phyloP scores from a whole-genome alignment of 495 filamentous ascomycete species.

The Tuber microsphaerosporum region DNA sequence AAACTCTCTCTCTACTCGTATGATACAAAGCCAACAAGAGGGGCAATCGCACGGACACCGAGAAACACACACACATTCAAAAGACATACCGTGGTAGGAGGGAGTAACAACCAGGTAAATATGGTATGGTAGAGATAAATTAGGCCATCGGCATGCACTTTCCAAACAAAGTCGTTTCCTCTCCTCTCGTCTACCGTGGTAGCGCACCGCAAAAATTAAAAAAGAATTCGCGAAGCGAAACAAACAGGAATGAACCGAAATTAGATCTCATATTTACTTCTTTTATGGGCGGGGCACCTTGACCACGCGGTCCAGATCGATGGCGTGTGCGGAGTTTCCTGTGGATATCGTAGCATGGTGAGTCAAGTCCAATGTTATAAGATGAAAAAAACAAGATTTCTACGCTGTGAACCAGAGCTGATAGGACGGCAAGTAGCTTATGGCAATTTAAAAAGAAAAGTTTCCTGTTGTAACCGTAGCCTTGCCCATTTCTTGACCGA shows the following conservation, averaged over 20 bases:
- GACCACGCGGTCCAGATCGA: background rate
- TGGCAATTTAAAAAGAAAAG: background rate
- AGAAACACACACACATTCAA: background rate
- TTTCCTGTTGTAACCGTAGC: background rate
- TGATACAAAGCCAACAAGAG: background rate
- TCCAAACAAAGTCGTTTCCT: background rate
- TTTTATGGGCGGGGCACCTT: background rate
- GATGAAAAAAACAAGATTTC: background rate
- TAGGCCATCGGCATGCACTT: background rate
- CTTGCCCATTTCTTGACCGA: background rate
- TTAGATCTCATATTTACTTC: background rate
- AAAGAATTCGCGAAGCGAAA: background rate
- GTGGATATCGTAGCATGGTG: background rate
- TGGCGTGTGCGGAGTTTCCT: slow-evolving; percentile 1
- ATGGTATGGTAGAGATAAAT: background rate
- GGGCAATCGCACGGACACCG: background rate
- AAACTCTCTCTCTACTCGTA: background rate
- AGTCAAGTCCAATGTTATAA: background rate
- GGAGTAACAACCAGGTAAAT: background rate
- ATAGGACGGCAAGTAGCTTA: background rate
- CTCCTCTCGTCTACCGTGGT: background rate
- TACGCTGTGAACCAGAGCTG: background rate
- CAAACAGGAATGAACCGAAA: background rate
- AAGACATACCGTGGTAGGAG: background rate
- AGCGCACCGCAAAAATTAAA: background rate